Evolutionary conservation across 2,329 filamentous ascomycete genomes (phyloP).

Genomic region (Didymella pomorum): DNA sequence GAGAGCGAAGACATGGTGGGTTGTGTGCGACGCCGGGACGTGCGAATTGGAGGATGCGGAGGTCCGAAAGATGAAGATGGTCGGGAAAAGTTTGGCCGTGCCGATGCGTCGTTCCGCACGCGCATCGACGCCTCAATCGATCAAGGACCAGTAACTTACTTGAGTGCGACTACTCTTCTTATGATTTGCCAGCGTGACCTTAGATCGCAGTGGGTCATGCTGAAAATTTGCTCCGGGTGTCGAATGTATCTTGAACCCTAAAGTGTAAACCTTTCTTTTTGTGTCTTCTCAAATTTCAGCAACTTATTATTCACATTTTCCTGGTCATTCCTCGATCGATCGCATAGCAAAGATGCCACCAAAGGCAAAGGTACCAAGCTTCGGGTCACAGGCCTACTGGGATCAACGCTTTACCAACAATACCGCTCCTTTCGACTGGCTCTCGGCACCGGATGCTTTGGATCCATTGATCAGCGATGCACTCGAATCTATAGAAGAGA

Average conservation of each 20-base stretch:
- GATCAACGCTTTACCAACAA: slow-evolving; percentile 48
- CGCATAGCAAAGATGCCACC: background rate
- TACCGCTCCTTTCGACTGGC: slow-evolving; percentile 50
- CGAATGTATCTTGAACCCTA: too few species aligned
- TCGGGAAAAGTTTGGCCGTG: slow-evolving; percentile 5
- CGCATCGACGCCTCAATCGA: too few species aligned
- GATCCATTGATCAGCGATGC: slow-evolving; percentile 41
- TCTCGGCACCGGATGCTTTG: slow-evolving; percentile 42
- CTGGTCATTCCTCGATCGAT: too few species aligned
- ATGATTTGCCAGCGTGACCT: too few species aligned
- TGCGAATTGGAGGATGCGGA: slow-evolving; percentile 25
- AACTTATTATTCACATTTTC: too few species aligned
- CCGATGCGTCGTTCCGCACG: too few species aligned
- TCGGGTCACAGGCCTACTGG: slow-evolving; percentile 50
- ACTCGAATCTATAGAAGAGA: slow-evolving; percentile 22
- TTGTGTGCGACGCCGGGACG: slow-evolving; percentile 19
- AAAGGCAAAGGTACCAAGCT: slow-evolving; percentile 38
- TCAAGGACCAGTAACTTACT: too few species aligned
- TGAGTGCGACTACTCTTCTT: too few species aligned
- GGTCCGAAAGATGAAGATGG: slow-evolving; percentile 29
- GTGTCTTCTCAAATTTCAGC: too few species aligned
- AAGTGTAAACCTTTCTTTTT: too few species aligned
- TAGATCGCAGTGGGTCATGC: too few species aligned
- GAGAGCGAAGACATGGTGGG: slow-evolving; percentile 44
- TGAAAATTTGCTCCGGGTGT: too few species aligned